Evolutionary conservation across 768 basidiomycete species (phyloP).

Genomic region (Boletus rubropictus): DNA sequence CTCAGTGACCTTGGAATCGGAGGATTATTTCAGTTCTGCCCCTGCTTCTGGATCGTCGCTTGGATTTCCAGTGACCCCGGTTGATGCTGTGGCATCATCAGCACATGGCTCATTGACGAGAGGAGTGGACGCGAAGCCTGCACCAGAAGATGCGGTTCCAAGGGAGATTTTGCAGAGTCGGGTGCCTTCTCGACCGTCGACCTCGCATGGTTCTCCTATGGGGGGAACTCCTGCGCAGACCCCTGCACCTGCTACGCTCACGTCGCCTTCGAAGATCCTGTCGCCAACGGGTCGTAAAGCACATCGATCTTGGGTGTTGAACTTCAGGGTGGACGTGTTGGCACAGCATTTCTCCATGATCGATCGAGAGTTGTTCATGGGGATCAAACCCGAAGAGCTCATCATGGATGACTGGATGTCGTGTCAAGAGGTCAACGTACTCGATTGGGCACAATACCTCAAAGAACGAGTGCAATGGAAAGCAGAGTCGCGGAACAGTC

Average conservation of each 20-base stretch:
- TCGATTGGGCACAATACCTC: conserved; percentile 81
- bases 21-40: conserved; percentile 22
- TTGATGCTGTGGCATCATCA: conserved; percentile 3
- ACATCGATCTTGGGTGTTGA: conserved; percentile 71
- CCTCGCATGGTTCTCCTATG: conserved; percentile 27
- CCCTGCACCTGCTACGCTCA: conserved; percentile 13
- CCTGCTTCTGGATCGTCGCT: conserved; percentile 12
- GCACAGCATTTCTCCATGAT: conserved; percentile 83
- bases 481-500: conserved; percentile 47
- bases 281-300: conserved; percentile 35
- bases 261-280: conserved; percentile 34
- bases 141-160: conserved; percentile 58
- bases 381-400: conserved; percentile 84
- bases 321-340: conserved; percentile 52
- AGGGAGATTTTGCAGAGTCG: conserved; percentile 61
- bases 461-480: conserved; percentile 70
- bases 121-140: conserved; percentile 42
- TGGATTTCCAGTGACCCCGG: conserved; percentile 14
- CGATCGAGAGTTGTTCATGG: conserved; percentile 80
- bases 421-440: conserved; percentile 55
- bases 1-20: conserved; percentile 18
- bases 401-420: conserved; percentile 66
- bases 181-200: conserved; percentile 37
- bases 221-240: conserved; percentile 12
- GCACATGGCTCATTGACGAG: conserved; percentile 27